These are phyloP conservation scores for Huntiella moniliformis DNA, from an alignment of 2,329 filamentous ascomycete species.

Conservation along the genomic window DNA sequence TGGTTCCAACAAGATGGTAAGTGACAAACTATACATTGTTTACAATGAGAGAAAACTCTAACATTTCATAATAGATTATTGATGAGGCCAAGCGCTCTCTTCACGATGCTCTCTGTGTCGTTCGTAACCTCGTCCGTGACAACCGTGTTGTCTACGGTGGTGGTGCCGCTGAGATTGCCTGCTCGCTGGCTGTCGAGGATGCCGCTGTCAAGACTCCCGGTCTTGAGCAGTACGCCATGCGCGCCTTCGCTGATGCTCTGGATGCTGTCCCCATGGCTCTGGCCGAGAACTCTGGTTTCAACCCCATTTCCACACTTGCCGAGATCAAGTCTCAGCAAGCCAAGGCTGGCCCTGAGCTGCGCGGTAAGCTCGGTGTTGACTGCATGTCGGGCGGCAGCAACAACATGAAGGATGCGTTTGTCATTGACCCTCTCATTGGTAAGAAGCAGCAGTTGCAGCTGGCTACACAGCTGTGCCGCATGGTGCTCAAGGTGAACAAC, in stretches of 20 bases:
- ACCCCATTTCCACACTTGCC: conserved; percentile 86
- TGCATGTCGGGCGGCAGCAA: conserved; percentile 94
- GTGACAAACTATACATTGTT: conserved; percentile 15
- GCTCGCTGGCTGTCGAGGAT: conserved; percentile 88
- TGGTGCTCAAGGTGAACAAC: conserved; percentile 96
- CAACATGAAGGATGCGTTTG: conserved; percentile 95
- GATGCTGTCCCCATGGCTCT: conserved; percentile 89
- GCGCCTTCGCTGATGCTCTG: conserved; percentile 86
- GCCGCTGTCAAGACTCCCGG: conserved; percentile 86
- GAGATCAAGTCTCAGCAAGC: conserved; percentile 93
- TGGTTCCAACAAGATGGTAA: conserved; percentile 98
- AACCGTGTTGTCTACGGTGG: conserved; percentile 96
- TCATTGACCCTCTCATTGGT: conserved; percentile 94
- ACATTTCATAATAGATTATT: conserved; percentile 51
- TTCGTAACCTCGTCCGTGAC: conserved; percentile 86
- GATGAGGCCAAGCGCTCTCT: conserved; percentile 96
- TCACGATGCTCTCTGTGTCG: conserved; percentile 92
- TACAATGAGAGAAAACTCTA: neutral
- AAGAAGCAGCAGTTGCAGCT: conserved; percentile 95
- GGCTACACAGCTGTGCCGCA: conserved; percentile 90
- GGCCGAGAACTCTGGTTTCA: conserved; percentile 90
- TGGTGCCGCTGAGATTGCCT: conserved; percentile 91
- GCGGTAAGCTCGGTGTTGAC: conserved; percentile 69
- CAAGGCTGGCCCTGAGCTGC: conserved; percentile 37
- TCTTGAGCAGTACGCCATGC: conserved; percentile 98